Conservation (phyloP, 257 asterid genomes). For the Asclepias syriaca region DNA sequence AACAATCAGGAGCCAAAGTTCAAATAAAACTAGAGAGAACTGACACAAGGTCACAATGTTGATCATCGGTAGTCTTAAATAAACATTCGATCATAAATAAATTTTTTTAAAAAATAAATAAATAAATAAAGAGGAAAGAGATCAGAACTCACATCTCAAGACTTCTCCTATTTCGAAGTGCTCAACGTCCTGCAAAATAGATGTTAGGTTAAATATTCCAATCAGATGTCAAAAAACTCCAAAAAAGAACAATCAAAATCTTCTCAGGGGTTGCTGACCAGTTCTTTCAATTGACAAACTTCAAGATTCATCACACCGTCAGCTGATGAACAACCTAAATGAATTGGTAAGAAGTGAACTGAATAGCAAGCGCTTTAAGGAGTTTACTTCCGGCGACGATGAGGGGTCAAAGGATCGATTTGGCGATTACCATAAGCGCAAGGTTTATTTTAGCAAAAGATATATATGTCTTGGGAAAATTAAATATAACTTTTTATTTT, state of each 20-base stretch:
- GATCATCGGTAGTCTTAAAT: background rate
- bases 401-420: background rate
- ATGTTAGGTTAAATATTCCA: background rate
- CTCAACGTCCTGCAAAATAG: slow-evolving; percentile 68
- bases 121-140: too few species aligned
- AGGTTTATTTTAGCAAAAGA: too few species aligned
- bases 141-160: slow-evolving; percentile 68
- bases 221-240: background rate
- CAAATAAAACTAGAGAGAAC: background rate
- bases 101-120: too few species aligned
- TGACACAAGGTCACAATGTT: background rate
- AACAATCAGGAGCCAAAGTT: background rate
- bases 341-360: too few species aligned
- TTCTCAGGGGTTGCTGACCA: slow-evolving; percentile 38
- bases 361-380: too few species aligned
- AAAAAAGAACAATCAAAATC: background rate
- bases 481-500: too few species aligned
- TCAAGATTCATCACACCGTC: slow-evolving; percentile 61
- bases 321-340: background rate
- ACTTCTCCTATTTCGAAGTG: slow-evolving; percentile 90
- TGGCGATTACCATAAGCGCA: too few species aligned
- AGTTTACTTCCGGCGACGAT: background rate
- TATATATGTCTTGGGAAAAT: too few species aligned
- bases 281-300: slow-evolving; percentile 87
- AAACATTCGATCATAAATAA: background rate